Evolutionary conservation across 768 basidiomycete genomes (phyloP).

Genomic region (Boletus eberwhitei): DNA sequence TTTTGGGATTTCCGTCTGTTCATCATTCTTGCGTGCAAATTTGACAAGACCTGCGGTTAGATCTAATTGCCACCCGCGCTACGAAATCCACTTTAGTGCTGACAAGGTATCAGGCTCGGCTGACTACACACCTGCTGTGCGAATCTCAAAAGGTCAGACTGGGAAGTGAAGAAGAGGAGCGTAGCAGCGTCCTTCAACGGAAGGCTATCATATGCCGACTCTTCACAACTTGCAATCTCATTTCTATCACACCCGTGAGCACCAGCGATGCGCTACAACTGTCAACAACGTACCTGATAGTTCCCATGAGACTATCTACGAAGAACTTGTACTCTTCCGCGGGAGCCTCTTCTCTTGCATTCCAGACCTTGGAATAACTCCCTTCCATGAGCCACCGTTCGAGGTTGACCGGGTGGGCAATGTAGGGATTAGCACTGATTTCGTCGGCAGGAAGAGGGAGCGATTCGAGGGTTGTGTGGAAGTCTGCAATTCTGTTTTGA

Average conservation of each 20-base stretch:
- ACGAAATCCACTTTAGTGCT: constrained; percentile 3
- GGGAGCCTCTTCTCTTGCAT: constrained; percentile 88
- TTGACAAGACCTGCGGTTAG: constrained; percentile 63
- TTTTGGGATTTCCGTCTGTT: constrained; percentile 82
- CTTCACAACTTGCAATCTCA: constrained; percentile 97
- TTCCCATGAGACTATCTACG: constrained; percentile 89
- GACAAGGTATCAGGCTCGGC: not conserved
- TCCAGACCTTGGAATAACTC: constrained; percentile 96
- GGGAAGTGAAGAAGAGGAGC: constrained; percentile 85
- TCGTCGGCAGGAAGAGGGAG: constrained; percentile 69
- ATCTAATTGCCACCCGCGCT: constrained; percentile 87
- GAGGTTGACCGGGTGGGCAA: constrained; percentile 84
- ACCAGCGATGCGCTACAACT: not conserved
- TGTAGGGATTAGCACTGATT: constrained; percentile 65
- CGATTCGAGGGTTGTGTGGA: constrained; percentile 94
- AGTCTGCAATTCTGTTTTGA: constrained; percentile 94
- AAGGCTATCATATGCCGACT: constrained; percentile 87
- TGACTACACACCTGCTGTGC: constrained; percentile 63
- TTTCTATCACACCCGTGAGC: constrained; percentile 49
- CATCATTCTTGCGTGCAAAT: constrained; percentile 80
- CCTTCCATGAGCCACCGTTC: constrained; percentile 99
- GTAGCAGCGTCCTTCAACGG: constrained; percentile 88
- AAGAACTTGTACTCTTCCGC: constrained; percentile 95
- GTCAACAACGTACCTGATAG: constrained; percentile 65
- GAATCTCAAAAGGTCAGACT: constrained; percentile 78